Percentiles rank a stretch among this genome's conserved stretches.
Conservation (phyloP, 1,139 yeast genomes). For the Williopsis jadinii region DNA sequence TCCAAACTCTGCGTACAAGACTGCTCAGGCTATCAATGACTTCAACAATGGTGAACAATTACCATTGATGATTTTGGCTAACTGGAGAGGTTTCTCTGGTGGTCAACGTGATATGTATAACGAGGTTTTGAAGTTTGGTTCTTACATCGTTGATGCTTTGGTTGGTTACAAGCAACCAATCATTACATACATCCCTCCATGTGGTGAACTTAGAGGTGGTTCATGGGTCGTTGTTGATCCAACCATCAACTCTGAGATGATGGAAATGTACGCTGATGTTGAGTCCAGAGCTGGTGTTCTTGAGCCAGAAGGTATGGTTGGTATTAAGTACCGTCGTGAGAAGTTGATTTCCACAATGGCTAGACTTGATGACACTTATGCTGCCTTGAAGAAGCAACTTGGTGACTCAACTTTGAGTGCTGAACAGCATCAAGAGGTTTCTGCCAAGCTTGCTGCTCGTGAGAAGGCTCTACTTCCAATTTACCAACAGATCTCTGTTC, state of each 20-base stretch:
- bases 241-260: slow-evolving; percentile 90
- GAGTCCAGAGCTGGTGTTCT: slow-evolving; percentile 97
- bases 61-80: slow-evolving; percentile 94
- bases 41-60: slow-evolving; percentile 96
- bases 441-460: slow-evolving; percentile 66
- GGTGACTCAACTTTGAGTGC: slow-evolving; percentile 43
- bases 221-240: slow-evolving; percentile 99
- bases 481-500: slow-evolving; percentile 87
- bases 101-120: slow-evolving; percentile 99
- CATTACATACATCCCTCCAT: slow-evolving; percentile 93
- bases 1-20: slow-evolving; percentile 97
- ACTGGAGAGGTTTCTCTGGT: slow-evolving; percentile 99
- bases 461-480: slow-evolving; percentile 79
- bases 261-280: slow-evolving; percentile 98
- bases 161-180: slow-evolving; percentile 96
- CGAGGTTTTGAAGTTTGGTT: slow-evolving; percentile 94
- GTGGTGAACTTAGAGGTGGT: slow-evolving; percentile 98
- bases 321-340: slow-evolving; percentile 93
- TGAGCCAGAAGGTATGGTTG: slow-evolving; percentile 99
- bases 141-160: slow-evolving; percentile 93
- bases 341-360: slow-evolving; percentile 84
- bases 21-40: slow-evolving; percentile 96
- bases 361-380: slow-evolving; percentile 76
- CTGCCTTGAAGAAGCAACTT: slow-evolving; percentile 55
- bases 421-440: slow-evolving; percentile 60